Evolutionary conservation across 306 rosid genomes (phyloP), one percentile per base, ranked within the genome.

Genomic region (Castanea sativa): DNA sequence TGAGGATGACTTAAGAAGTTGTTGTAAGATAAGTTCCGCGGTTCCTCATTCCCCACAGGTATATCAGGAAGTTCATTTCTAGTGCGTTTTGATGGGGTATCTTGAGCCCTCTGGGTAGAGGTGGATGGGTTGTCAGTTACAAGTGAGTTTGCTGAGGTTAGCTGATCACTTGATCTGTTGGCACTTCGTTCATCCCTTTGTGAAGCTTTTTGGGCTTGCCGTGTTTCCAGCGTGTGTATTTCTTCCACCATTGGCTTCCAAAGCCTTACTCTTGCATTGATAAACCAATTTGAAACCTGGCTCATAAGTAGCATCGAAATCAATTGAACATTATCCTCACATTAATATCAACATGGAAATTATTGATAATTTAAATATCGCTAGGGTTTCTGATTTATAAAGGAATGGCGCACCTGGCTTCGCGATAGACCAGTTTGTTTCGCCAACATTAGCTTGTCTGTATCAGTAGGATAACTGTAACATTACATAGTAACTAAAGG

Each of bases 221-320:
- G 83, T 13, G 92, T 89, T 89, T 94, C 98, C 9, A 89, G 91
- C 85, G 55, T 88, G 76, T 94, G 91, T 72, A 94, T 94, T 83
- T 94, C 98, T 84, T 94, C 97, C 75, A 92, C 98, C 98, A 94
- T 90, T 53, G 98, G 98, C 77, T 94, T 94, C 98, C 98, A 94
- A 1, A 93, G 90, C 89, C 98, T 85, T 58, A 94, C 98, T 81
- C 98, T 91, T 71, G 98, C 98, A 80, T 94, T 94, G 55, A 94
- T 94, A 82, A 94, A 94, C 98, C 98, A 94, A 83, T 94, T 94
- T 6, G 98, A 94, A 21, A 94, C 96, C 98, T 94, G 73, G 4
- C 32, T 63, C 56, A 70, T 0, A 30, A 5, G 61, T 4, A 20
- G 59, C 38, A 72, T 68, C 65, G 32, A 70, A 53, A 63, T 71